phyloP scores from a whole-genome alignment of 208 protist species.

The Herpetomonas muscarum region DNA sequence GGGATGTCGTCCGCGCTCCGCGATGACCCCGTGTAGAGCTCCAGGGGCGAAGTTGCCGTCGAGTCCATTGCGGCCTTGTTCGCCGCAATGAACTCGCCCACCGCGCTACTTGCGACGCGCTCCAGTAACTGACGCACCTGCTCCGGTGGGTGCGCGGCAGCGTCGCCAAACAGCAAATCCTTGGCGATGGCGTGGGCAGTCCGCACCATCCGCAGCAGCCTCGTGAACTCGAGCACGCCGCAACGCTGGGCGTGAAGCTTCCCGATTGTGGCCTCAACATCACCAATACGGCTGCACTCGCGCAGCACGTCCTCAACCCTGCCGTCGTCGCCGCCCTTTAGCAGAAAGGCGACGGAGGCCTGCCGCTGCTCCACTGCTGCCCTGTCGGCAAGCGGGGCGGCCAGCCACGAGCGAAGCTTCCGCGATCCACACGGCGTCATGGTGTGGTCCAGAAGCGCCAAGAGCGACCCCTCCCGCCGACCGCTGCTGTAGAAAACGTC shows the following conservation, averaged over 20 bases:
- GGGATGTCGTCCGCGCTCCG: constrained; percentile 11
- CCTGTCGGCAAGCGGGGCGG: constrained; percentile 41
- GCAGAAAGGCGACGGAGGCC: constrained; percentile 44
- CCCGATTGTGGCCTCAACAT: constrained; percentile 70
- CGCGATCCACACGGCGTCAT: constrained; percentile 57
- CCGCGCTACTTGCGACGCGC: constrained; percentile 12
- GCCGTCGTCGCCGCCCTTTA: constrained; percentile 27
- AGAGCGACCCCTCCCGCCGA: constrained; percentile 40
- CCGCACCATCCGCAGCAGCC: constrained; percentile 54
- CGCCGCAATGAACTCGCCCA: constrained; percentile 27
- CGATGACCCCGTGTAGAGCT: constrained; percentile 39
- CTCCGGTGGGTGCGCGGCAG: constrained; percentile 3
- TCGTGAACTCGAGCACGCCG: constrained; percentile 62
- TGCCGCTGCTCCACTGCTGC: constrained; percentile 36
- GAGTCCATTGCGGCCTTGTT: constrained; percentile 35
- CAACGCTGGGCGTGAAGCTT: constrained; percentile 76
- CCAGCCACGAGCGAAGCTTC: constrained; percentile 62
- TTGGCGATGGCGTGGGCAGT: constrained; percentile 23
- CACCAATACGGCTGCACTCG: constrained; percentile 63
- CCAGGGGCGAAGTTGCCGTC: constrained; percentile 50
- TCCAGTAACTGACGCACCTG: constrained; percentile 32
- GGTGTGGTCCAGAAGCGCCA: constrained; percentile 67
- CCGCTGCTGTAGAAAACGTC: constrained; percentile 78
- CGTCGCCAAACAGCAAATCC: constrained; percentile 5
- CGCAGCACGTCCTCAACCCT: constrained; percentile 50